Base-by-base conservation (phyloP, 2,329 filamentous ascomycete species). In the Exophiala mesophila region DNA sequence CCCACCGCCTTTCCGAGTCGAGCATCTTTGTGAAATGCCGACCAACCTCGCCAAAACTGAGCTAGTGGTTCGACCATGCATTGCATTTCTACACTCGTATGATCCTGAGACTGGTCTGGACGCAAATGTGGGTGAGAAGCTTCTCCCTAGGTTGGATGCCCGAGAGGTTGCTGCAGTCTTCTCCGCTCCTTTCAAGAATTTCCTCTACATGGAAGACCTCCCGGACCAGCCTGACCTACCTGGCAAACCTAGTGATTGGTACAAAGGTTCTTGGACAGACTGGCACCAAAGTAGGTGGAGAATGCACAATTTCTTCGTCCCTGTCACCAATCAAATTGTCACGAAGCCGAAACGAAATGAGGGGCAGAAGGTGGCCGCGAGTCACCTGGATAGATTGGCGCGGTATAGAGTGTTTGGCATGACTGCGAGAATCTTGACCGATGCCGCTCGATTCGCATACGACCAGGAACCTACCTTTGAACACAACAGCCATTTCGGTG, bases 161-260 rank as follows among this genome's bases (percentile, higher is more conserved):
- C 83, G 85, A 53, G 90, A 97, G 65, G 90, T 97, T 2, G 89
- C 88, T 2, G 89, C 88, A 32, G 88, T 97, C 23, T 97, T 97
- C 67, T 90, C 86, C 4, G 89, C 85, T 4, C 85, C 87, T 0
- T 88, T 97, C 55, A 79, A 83, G 61, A 85, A 88, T 61, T 96
- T 97, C 62, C 68, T 97, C 39, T 71, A 69, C 34, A 62, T 69
- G 21, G 63, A 65, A 37, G 83, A 86, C 61, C 73, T 85, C 49
- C 63, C 70, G 57, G 54, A 55, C 49, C 38, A 60, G 15, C 54
- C 51, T 16, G 57, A 63, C 12, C 63, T 61, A 36, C 52, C 65
- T 65, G 50, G 76, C 63, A 41, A 69, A 63, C 24, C 67, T 6
- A 78, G 79, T 0, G 73, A 79, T 42, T 97, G 89, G 89, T 96